phyloP scores from a whole-genome alignment of 179 eudicot genomes.

The Patellifolia procumbens region DNA sequence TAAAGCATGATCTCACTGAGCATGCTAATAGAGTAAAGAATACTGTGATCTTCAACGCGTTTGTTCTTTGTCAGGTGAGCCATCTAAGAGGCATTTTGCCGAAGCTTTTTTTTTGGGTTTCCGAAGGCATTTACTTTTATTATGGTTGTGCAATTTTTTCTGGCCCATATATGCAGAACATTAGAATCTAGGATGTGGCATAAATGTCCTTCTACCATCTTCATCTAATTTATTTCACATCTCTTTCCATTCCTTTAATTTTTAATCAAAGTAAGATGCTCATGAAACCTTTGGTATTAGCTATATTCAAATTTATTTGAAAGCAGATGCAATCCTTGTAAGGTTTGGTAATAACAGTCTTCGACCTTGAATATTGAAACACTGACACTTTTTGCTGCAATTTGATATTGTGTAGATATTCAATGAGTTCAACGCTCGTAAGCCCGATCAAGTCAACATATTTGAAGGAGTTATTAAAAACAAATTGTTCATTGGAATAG shows the following conservation, averaged over 20 bases:
- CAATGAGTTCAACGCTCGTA: constrained; percentile 92
- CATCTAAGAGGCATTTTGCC: not conserved
- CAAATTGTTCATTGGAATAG: constrained; percentile 65
- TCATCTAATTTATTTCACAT: not conserved
- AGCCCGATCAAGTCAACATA: constrained; percentile 78
- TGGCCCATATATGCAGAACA: too few relatives aligned
- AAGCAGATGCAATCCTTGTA: not conserved
- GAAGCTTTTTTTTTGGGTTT: too few relatives aligned
- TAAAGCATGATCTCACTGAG: constrained; percentile 36
- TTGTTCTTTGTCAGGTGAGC: constrained; percentile 85
- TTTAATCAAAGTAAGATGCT: too few relatives aligned
- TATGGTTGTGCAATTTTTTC: too few relatives aligned
- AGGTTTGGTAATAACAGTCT: not conserved
- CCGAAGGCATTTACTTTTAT: too few relatives aligned
- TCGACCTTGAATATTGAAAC: not conserved
- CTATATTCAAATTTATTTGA: not conserved
- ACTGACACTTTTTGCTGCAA: not conserved
- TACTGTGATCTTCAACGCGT: constrained; percentile 83
- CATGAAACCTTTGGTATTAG: too few relatives aligned
- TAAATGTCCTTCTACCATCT: too few relatives aligned
- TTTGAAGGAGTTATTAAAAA: constrained; percentile 67
- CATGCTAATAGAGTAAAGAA: constrained; percentile 71
- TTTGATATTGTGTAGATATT: constrained; percentile 53
- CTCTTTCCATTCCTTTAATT: not conserved
- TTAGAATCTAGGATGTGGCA: too few relatives aligned